Base-by-base conservation (phyloP, 768 basidiomycete species). In the Mycena olivaceomarginata region DNA sequence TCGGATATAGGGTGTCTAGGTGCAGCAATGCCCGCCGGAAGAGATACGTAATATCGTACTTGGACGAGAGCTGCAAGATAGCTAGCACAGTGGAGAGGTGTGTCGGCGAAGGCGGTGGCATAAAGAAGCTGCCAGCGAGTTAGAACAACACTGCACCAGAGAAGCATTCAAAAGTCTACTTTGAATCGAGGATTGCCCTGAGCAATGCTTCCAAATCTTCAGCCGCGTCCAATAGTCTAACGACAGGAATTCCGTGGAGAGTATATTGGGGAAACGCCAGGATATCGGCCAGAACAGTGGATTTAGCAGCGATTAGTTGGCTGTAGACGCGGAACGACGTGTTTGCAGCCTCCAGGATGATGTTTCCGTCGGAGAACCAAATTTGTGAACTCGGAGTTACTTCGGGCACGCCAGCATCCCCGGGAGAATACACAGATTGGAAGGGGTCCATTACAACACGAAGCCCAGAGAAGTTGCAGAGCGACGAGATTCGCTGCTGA, bases 171-270 rank as follows among this genome's bases (percentile, higher is more conserved):
- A 31, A 31, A 31, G 53, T n/a, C 7, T 53, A 73, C 72, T 31
- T 73, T n/a, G 72, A 73, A 41, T 73, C 72, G 43, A 57, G 66
- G 2, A 73, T 22, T 12, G 72, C 72, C n/a, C n/a, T 66, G 25
- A 67, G 62, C 6, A 73, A 73, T 53, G n/a, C 65, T 16, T 56
- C 56, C 20, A 67, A 41, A 22, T 73, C 72, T 16, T 41, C 41
- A 5, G 53, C 72, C 4, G 64, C 66, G 22, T 73, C 72, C n/a
- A 46, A 22, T 10, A 73, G 31, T 8, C 7, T 53, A 4, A 73
- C 72, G 5, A 57, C 18, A 31, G 64, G 72, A 51, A 43, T n/a
- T 4, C 65, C 72, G 9, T 67, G 53, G 10, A 73, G 9, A 16
- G 25, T 67, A 2, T 37, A 53, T 15, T 41, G 43, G 2, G 72